Base-by-base conservation (phyloP, 768 basidiomycete species). In the Lactifluus subvellereus region DNA sequence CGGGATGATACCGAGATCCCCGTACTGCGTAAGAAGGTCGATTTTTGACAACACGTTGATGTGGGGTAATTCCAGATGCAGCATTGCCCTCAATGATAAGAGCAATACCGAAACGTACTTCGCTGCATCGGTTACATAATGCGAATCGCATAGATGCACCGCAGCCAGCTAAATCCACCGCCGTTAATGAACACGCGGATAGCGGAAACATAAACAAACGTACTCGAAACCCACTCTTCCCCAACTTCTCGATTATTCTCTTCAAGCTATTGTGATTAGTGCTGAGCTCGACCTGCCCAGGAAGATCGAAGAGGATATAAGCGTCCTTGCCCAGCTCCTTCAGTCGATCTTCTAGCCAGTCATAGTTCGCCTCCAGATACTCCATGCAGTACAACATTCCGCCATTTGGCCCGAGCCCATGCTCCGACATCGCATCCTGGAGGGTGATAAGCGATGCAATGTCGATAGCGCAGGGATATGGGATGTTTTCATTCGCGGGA, bases 31-130 rank as follows among this genome's bases (percentile, higher is more conserved):
- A 18, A 99, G 78, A n/a, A 98, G 77, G 74, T 99, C 97, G 59
- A 98, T 80, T 74, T 99, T 99, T 9, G 93, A 95, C 14, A 99
- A 79, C 3, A 99, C 97, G 71, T 99, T 98, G 75, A 99, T 80
- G 72, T 98, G 97, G 0, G 97, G 97, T n/a, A 98, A 82, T 70
- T 97, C 97, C 59, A 99, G 82, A 70, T 98, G 95, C n/a, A 99
- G 80, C 97, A 98, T 98, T 16, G 96, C 91, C 54, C 97, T 83
- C 32, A 99, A 80, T 11, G 95, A 92, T 13, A 98, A 84, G 40
- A 99, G 82, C 48, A 98, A 81, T 42, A 98, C 85, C 13, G 94
- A 94, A 63, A 98, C 81, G 74, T 95, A 99, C 77, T 98, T 98
- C 3, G 92, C 82, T 3, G 95, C 88, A 71, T 98, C 95, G 51